Evolutionary conservation across 768 basidiomycete genomes (phyloP).

Genomic region (Kwoniella dejecticola): DNA sequence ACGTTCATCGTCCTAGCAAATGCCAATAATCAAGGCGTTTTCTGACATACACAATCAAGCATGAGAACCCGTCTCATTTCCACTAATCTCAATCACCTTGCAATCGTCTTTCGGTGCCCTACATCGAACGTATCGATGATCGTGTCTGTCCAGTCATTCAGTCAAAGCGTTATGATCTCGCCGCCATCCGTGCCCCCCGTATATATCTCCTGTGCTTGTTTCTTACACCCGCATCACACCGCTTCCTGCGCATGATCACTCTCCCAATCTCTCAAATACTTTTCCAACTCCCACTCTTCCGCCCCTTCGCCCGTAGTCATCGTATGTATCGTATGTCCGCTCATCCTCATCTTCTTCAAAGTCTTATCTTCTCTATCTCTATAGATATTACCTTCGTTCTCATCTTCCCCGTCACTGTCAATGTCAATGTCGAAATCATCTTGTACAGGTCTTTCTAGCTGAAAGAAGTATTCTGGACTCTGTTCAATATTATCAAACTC

Average conservation of each 20-base stretch:
- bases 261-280: conserved; percentile 24
- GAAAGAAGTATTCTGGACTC: conserved; percentile 17
- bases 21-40: no score
- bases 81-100: no score
- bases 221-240: no score
- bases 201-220: no score
- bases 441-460: conserved; percentile 4
- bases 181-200: no score
- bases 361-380: background rate
- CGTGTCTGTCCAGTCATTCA: no score
- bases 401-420: background rate
- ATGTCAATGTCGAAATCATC: conserved; percentile 5
- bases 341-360: background rate
- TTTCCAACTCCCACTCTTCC: conserved; percentile 38
- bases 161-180: no score
- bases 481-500: background rate
- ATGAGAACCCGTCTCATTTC: no score
- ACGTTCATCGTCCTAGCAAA: no score
- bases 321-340: conserved; percentile 8
- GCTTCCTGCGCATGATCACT: background rate
- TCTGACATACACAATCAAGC: no score
- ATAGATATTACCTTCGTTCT: background rate
- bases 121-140: no score
- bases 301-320: conserved; percentile 25
- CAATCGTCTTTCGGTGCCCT: no score